Percentiles rank a stretch among this genome's conserved stretches.
Conservation (phyloP, 169 alveolate species). For the Plasmodium sp. region DNA sequence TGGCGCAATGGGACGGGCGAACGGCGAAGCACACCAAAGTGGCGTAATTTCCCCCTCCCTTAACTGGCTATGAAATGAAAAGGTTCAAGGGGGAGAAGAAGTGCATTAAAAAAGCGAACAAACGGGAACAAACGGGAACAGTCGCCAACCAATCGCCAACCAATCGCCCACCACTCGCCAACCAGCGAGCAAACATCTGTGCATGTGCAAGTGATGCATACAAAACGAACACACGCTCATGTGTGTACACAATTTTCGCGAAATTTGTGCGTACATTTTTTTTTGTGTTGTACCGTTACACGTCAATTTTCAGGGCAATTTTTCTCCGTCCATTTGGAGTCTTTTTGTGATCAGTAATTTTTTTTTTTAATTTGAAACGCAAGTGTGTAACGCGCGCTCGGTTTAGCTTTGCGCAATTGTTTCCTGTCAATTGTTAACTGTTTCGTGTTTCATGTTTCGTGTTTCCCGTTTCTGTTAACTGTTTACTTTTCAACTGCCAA, state of each 20-base stretch:
- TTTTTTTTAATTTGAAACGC: background rate
- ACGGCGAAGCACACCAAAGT: background rate
- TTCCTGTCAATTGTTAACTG: background rate
- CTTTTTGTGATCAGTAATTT: background rate
- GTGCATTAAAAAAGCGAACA: conserved; percentile 12
- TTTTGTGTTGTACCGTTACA: conserved; percentile 19
- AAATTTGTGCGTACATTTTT: background rate
- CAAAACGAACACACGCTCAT: background rate
- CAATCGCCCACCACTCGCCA: too few relatives aligned
- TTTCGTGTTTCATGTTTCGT: background rate
- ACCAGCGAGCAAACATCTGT: background rate
- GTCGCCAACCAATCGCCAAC: too few relatives aligned
- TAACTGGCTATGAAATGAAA: background rate
- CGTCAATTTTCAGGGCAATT: background rate
- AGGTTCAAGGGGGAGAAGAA: conserved; percentile 16
- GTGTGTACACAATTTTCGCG: background rate
- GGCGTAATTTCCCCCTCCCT: background rate
- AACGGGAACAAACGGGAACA: background rate
- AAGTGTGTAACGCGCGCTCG: background rate
- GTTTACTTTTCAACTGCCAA: background rate
- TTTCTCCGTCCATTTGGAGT: conserved; percentile 5
- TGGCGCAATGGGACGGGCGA: background rate
- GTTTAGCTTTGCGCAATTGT: background rate
- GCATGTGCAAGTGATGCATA: conserved; percentile 13
- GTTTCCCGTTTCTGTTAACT: background rate